Evolutionary conservation across 306 rosid species (phyloP), one percentile per base, ranked within the genome.

Genomic region (Begonia masoniana): DNA sequence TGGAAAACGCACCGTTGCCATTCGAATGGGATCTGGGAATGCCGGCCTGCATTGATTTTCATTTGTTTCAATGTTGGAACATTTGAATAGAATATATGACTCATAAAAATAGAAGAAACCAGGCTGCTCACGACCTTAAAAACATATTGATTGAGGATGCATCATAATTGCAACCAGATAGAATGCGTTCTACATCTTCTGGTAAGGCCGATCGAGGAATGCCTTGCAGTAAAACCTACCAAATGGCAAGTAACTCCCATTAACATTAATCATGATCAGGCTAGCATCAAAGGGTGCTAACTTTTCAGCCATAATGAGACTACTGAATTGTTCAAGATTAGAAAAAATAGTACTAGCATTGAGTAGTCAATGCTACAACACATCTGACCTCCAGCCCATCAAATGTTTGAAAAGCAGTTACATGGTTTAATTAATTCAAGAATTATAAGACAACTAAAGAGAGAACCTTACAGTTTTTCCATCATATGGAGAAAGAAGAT

Each of bases 151-250:
- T 0, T 47, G 94, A 78, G 68, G 79, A 45, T 13, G 61, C 47
- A 56, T 79, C 78, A 9, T 59, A 83, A 26, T 74, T 76, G 71
- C 61, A 74, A 26, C 86, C 88, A 6, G 72, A 68, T 65, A 92
- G 56, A 61, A 74, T 57, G 31, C 94, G 91, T 12, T 52, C 83
- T 35, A 92, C 10, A 4, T 92, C 96, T 15, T 59, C 75, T 10
- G 10, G 41, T 13, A 0, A 0, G 2, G 73, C 67, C 23, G 2
- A 36, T 59, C 65, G 63, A 24, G 87, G 87, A 43, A 86, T 7
- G 52, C 99, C 99, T 71, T 70, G 69, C 49, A 86, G 74, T 52
- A 86, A 62, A 41, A 92, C 81, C 99, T 81, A 63, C 43, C 59
- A 70, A 51, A 26, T 21, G 42, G 55, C 46, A 67, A 66, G 52